A percentile compares a stretch with the other conserved stretches of the same genome.
Evolutionary conservation across 2,329 filamentous ascomycete species (phyloP).

Genomic region (Cryphonectria nitschkei): DNA sequence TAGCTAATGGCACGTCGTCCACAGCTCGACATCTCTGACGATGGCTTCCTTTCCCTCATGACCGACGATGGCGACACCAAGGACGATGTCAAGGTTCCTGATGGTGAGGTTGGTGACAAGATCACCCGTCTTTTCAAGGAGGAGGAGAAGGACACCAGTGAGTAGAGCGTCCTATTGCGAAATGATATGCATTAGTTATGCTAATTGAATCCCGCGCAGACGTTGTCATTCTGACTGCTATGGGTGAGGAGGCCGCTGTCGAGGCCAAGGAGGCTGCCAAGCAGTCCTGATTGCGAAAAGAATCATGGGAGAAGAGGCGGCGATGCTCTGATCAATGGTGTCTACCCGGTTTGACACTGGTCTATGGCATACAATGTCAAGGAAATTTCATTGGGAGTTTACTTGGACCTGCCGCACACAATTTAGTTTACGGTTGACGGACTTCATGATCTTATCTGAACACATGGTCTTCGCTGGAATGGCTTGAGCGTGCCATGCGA

Average conservation of each 20-base stretch:
- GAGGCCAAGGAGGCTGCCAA: conserved; percentile 90
- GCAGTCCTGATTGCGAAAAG: conserved; percentile 35
- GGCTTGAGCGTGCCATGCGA: conserved; percentile 24
- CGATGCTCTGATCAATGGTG: conserved; percentile 27
- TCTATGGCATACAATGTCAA: conserved; percentile 27
- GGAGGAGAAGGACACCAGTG: conserved; percentile 93
- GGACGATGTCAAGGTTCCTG: conserved; percentile 93
- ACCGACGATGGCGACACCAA: conserved; percentile 82
- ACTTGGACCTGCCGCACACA: conserved; percentile 26
- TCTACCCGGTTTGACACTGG: conserved; percentile 21
- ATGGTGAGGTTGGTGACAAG: conserved; percentile 85
- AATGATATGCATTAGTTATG: not conserved
- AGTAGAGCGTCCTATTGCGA: conserved; percentile 46
- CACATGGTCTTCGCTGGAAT: conserved; percentile 13
- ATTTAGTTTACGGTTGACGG: conserved; percentile 28
- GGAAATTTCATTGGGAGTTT: conserved; percentile 26
- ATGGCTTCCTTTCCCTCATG: conserved; percentile 95
- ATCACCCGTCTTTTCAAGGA: conserved; percentile 78
- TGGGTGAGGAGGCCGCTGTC: conserved; percentile 92
- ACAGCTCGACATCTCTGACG: conserved; percentile 92
- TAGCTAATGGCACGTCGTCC: conserved; percentile 4
- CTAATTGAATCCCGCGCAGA: conserved; percentile 54
- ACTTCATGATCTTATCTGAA: conserved; percentile 30
- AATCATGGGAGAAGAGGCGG: conserved; percentile 18
- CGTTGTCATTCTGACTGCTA: conserved; percentile 90